Evolutionary conservation across 805 yeast genomes (phyloP).

Genomic region (Cyberlindnera galapagoensis): DNA sequence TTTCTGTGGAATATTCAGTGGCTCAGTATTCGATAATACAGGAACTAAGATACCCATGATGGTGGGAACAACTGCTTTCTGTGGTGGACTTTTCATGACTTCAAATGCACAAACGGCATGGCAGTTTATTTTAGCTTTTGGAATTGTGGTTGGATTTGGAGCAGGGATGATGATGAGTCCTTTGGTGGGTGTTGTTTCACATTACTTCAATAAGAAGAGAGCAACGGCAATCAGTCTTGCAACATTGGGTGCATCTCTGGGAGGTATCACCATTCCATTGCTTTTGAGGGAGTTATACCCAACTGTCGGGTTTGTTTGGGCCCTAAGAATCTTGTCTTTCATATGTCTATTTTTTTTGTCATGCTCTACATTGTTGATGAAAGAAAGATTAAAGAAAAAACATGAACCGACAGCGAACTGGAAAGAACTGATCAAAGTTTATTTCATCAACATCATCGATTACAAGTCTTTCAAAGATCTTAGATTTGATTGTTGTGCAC

Average conservation of each 20-base stretch:
- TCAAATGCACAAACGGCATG: constrained; percentile 37
- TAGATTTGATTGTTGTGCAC: constrained; percentile 35
- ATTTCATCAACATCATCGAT: constrained; percentile 22
- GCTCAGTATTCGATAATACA: constrained; percentile 37
- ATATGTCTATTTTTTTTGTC: constrained; percentile 24
- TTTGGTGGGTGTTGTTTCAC: constrained; percentile 36
- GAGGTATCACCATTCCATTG: constrained; percentile 45
- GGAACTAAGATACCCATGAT: constrained; percentile 34
- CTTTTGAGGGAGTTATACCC: constrained; percentile 34
- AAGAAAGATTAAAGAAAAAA: constrained; percentile 26
- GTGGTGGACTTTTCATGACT: constrained; percentile 36
- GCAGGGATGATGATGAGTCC: constrained; percentile 39
- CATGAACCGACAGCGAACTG: neutral
- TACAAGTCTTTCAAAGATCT: constrained; percentile 34
- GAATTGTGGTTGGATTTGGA: constrained; percentile 39
- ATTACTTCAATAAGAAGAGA: constrained; percentile 37
- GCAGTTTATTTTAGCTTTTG: constrained; percentile 48
- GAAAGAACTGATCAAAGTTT: constrained; percentile 7
- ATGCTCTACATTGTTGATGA: constrained; percentile 22
- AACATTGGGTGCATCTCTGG: constrained; percentile 45
- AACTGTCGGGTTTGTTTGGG: constrained; percentile 46
- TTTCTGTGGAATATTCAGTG: constrained; percentile 32
- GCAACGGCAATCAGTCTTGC: constrained; percentile 40
- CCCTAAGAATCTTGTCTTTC: constrained; percentile 42
- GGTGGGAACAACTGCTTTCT: constrained; percentile 30